Evolutionary conservation across 2,329 filamentous ascomycete genomes (phyloP).

Genomic region (Cladorrhinum sp.): DNA sequence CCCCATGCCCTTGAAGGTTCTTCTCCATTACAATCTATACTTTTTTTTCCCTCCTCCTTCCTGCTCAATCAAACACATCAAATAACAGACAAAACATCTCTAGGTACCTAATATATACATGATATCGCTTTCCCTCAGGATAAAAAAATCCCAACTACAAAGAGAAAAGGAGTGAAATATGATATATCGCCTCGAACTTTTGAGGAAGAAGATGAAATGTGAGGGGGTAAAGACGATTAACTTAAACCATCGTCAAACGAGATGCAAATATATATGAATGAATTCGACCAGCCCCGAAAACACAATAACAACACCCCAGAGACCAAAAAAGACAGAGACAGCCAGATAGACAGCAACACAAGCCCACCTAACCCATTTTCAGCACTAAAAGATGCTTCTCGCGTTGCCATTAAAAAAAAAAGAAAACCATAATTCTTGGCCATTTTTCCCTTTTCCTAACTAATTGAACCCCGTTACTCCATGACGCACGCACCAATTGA

Average conservation of each 20-base stretch:
- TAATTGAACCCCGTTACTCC: slow-evolving; percentile 23
- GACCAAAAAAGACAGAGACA: not conserved
- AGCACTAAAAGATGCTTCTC: slow-evolving; percentile 8
- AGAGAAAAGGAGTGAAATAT: not conserved
- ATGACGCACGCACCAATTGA: slow-evolving; percentile 22
- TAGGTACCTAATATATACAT: not conserved
- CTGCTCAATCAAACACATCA: not conserved
- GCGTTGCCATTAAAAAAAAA: slow-evolving; percentile 9
- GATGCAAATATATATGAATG: not conserved
- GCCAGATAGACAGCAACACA: too few relatives aligned
- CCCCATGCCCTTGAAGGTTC: too few relatives aligned
- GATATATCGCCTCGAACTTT: not conserved
- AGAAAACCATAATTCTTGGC: slow-evolving; percentile 19
- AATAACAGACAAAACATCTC: too few relatives aligned
- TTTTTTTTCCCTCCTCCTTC: not conserved
- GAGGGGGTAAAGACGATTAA: not conserved
- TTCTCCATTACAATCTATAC: not conserved
- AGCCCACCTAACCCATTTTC: not conserved
- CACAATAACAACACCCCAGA: not conserved
- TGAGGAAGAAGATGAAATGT: not conserved
- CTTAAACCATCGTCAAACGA: not conserved
- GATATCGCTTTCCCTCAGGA: not conserved
- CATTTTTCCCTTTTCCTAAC: slow-evolving; percentile 24
- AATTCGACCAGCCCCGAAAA: not conserved
- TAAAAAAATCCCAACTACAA: not conserved